Conservation (phyloP, 345 rosid species). For the Aquilaria yunnanensis region DNA sequence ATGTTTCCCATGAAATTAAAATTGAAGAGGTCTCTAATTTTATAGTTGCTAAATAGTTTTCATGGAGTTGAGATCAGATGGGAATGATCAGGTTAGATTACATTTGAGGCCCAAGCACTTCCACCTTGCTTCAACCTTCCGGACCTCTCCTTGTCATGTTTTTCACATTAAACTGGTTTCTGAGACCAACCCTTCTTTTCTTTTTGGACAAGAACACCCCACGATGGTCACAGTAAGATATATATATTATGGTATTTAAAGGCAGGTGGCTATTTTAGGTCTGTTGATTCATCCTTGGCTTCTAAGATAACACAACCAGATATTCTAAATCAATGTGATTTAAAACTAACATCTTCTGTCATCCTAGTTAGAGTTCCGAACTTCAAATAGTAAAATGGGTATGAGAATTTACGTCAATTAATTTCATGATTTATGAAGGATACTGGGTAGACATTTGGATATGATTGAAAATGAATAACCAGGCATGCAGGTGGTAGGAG, state of each 20-base stretch:
- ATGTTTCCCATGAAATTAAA: not conserved
- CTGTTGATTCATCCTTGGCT: not conserved
- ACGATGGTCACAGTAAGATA: conserved; percentile 10
- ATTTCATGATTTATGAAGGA: no score
- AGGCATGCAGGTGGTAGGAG: no score
- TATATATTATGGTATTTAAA: not conserved
- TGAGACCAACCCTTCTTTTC: not conserved
- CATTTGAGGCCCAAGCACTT: conserved; percentile 4
- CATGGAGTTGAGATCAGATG: conserved; percentile 23
- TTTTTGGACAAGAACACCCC: conserved; percentile 9
- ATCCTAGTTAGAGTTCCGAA: no score
- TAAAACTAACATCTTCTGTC: no score
- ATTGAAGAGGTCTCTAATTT: not conserved
- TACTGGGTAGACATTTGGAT: no score
- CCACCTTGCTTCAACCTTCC: conserved; percentile 5
- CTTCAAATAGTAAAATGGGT: no score
- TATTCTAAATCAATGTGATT: no score
- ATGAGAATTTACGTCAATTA: no score
- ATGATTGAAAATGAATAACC: no score
- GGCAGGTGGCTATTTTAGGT: conserved; percentile 1
- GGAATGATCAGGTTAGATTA: conserved; percentile 3
- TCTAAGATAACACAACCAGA: not conserved
- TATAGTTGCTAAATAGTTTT: conserved; percentile 38
- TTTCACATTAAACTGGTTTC: not conserved
- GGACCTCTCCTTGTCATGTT: conserved; percentile 1